Evolutionary conservation across 202 grass and related monocot genomes (phyloP), one percentile per base, ranked within the genome.

Genomic region (Digitaria exilis): DNA sequence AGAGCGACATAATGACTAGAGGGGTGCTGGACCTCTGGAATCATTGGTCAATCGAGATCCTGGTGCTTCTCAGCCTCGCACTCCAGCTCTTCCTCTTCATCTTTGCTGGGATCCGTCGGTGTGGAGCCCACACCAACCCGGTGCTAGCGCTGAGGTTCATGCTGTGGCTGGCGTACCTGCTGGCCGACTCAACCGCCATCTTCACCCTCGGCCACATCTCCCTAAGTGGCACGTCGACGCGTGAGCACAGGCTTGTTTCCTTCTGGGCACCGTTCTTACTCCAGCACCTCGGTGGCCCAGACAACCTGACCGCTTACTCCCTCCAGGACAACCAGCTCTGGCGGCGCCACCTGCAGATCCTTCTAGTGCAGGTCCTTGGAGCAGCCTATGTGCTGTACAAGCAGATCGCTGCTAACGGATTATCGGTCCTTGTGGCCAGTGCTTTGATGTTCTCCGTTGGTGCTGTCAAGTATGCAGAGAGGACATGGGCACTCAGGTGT

Each of bases 251-350:
- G 32, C 31, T 91, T 5, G 80, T 79, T 0, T 34, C 79, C 0
- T 88, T 90, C 69, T 93, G 87, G 91, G 71, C 91, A 1, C 82
- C 87, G 0, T 90, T 90, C 52, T 67, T 93, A 4, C 67, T 90
- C 1, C 44, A 90, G 0, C 91, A 90, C 34, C 85, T 90, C 3
- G 68, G 82, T 0, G 82, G 88, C 7, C 78, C 82, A 0, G 88
- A 81, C 25, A 73, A 51, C 9, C 90, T 86, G 41, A 72, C 69
- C 6, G 78, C 85, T 4, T 80, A 76, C 9, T 10, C 88, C 1
- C 22, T 93, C 26, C 51, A 93, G 51, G 91, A 90, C 76, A 93
- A 88, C n/a, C 16, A 88, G 81, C 85, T 90, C 0, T 93, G 85
- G 88, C 7, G 19, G 35, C 79, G 91, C 17, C 91, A 93, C 42